These are phyloP conservation scores for Eimeria acervulina DNA, from an alignment of 169 alveolate genomes.

Conservation along the genomic window DNA sequence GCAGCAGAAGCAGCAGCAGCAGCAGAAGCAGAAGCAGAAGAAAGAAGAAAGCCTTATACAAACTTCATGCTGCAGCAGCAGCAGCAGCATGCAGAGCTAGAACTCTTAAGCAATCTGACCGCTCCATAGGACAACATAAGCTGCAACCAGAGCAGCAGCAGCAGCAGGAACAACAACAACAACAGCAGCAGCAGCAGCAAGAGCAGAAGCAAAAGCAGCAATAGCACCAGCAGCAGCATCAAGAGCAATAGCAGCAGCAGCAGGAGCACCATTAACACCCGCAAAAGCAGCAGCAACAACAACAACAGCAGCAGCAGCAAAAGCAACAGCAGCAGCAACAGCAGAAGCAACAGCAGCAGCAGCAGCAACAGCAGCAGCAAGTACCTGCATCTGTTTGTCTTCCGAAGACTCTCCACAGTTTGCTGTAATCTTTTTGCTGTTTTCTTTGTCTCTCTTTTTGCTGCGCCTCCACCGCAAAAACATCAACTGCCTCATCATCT, in stretches of 20 bases:
- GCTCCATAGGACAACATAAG: no score
- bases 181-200: constrained; percentile 10
- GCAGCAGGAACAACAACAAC: constrained; percentile 47
- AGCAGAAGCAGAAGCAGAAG: constrained; percentile 21
- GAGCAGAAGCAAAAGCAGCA: constrained; percentile 18
- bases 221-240: constrained; percentile 20
- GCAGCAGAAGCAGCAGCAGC: constrained; percentile 1
- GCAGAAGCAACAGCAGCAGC: not conserved
- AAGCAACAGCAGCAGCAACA: not conserved
- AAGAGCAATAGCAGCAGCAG: constrained; percentile 8
- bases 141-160: not conserved
- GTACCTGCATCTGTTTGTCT: constrained; percentile 45
- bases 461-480: constrained; percentile 5
- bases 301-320: not conserved
- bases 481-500: not conserved
- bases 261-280: not conserved
- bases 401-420: constrained; percentile 16
- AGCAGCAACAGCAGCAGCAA: not conserved
- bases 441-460: not conserved
- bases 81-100: no score
- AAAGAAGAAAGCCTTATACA: no score
- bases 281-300: not conserved
- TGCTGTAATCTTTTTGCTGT: constrained; percentile 37
- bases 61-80: no score
- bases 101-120: no score